Conservation (phyloP, 441 rosid species). For the Daphne laureola region DNA sequence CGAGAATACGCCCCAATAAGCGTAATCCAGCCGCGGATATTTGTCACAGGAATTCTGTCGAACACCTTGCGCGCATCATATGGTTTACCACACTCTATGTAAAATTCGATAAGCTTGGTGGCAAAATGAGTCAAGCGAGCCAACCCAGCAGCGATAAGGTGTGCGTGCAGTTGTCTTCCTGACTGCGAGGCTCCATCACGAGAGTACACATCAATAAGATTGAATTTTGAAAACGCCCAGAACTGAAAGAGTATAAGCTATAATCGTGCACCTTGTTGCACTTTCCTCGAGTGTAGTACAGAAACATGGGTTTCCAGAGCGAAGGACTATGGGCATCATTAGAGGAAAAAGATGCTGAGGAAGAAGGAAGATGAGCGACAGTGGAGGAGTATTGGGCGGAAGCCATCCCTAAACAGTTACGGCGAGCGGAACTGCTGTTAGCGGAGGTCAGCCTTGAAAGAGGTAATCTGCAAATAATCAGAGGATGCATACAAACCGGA, state of each 20-base stretch:
- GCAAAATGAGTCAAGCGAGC: slow-evolving; percentile 22
- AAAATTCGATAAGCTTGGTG: slow-evolving; percentile 31
- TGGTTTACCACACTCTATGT: slow-evolving; percentile 21
- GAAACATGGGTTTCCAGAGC: slow-evolving; percentile 74
- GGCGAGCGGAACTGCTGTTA: slow-evolving; percentile 16
- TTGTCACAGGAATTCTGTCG: slow-evolving; percentile 37
- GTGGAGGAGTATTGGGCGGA: slow-evolving; percentile 8
- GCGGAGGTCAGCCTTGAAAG: slow-evolving; percentile 20
- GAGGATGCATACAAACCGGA: too few species aligned
- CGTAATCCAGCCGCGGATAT: slow-evolving; percentile 29
- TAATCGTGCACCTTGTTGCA: slow-evolving; percentile 53
- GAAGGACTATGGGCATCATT: slow-evolving; percentile 2
- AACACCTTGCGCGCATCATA: slow-evolving; percentile 42
- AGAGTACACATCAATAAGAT: slow-evolving; percentile 22
- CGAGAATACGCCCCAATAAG: slow-evolving; percentile 38
- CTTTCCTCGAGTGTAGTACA: slow-evolving; percentile 76
- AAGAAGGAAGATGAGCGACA: slow-evolving; percentile 8
- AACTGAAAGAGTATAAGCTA: too few species aligned
- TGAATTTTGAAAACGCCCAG: background rate
- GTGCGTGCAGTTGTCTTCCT: slow-evolving; percentile 40
- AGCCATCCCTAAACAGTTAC: background rate
- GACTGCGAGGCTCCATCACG: slow-evolving; percentile 20
- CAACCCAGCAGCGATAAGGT: slow-evolving; percentile 29
- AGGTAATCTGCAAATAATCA: slow-evolving; percentile 17
- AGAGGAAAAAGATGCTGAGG: slow-evolving; percentile 15